phyloP scores from a whole-genome alignment of 345 rosid species.

The Dimocarpus longan region DNA sequence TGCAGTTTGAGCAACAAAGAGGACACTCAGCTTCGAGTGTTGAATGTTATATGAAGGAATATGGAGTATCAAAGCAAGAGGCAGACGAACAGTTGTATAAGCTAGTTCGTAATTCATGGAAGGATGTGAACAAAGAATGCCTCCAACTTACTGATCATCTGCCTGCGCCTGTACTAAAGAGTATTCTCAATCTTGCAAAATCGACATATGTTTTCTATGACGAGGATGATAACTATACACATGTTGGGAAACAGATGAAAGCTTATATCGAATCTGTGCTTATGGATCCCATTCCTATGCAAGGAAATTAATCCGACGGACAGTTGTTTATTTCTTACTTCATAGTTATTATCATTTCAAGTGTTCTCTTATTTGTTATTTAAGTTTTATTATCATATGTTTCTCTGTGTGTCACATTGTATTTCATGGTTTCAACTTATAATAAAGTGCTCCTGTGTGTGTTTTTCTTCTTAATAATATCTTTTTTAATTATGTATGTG shows the following conservation, averaged over 20 bases:
- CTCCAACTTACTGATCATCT: background rate
- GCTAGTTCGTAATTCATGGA: background rate
- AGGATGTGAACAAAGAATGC: constrained; percentile 9
- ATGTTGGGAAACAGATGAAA: no score
- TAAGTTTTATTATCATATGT: no score
- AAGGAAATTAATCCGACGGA: background rate
- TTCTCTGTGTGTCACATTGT: no score
- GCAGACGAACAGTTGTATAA: background rate
- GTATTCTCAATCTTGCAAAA: background rate
- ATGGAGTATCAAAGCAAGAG: constrained; percentile 2
- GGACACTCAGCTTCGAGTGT: no score
- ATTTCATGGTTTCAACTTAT: no score
- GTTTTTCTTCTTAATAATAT: no score
- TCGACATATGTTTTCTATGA: background rate
- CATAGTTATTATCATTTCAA: no score
- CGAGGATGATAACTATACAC: background rate
- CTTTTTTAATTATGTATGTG: no score
- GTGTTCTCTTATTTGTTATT: no score
- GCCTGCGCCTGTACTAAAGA: background rate
- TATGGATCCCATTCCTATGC: background rate
- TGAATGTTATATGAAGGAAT: no score
- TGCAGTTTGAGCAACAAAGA: background rate
- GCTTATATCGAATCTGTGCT: background rate
- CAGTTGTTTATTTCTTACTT: no score
- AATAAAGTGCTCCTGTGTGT: no score